phyloP scores from a whole-genome alignment of 179 eudicot species.

The Silene coronaria region DNA sequence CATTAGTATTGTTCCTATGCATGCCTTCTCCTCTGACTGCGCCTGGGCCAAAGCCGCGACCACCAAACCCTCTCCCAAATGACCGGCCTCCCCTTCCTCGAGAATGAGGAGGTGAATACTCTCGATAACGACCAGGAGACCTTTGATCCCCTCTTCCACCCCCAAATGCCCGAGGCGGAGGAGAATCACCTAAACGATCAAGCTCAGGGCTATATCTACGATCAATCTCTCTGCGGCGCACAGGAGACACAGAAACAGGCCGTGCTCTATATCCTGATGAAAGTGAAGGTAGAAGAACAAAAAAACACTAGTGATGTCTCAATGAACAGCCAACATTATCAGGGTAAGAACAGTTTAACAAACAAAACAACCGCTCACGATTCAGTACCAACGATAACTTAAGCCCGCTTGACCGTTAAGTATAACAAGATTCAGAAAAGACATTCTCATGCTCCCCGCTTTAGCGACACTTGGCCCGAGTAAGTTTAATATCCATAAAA shows the following conservation, averaged over 20 bases:
- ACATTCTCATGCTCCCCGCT: slow-evolving; percentile 22
- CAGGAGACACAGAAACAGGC: slow-evolving; percentile 84
- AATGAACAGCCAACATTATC: slow-evolving; percentile 25
- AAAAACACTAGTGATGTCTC: slow-evolving; percentile 44
- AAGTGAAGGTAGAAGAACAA: slow-evolving; percentile 21
- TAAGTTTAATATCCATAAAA: slow-evolving; percentile 22
- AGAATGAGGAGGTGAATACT: slow-evolving; percentile 67
- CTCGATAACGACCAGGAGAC: slow-evolving; percentile 64
- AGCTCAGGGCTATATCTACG: slow-evolving; percentile 68
- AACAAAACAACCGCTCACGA: slow-evolving; percentile 23
- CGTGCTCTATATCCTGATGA: slow-evolving; percentile 73
- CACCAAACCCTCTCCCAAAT: slow-evolving; percentile 58
- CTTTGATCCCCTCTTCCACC: slow-evolving; percentile 51
- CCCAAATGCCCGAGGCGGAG: slow-evolving; percentile 64
- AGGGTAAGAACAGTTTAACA: slow-evolving; percentile 24
- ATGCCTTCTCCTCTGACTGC: slow-evolving; percentile 52
- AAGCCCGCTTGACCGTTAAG: slow-evolving; percentile 18
- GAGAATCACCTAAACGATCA: slow-evolving; percentile 50
- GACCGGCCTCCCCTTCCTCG: slow-evolving; percentile 72
- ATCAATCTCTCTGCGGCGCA: slow-evolving; percentile 62
- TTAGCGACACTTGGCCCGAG: slow-evolving; percentile 26
- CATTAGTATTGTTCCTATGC: slow-evolving; percentile 72
- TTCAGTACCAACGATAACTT: slow-evolving; percentile 28
- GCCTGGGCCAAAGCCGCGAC: slow-evolving; percentile 58
- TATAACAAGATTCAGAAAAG: slow-evolving; percentile 14